Percentiles rank a stretch among this genome's conserved stretches.
Evolutionary conservation across 1,284 basidiomycete genomes (phyloP).

Genomic region (Cerioporus squamosus): DNA sequence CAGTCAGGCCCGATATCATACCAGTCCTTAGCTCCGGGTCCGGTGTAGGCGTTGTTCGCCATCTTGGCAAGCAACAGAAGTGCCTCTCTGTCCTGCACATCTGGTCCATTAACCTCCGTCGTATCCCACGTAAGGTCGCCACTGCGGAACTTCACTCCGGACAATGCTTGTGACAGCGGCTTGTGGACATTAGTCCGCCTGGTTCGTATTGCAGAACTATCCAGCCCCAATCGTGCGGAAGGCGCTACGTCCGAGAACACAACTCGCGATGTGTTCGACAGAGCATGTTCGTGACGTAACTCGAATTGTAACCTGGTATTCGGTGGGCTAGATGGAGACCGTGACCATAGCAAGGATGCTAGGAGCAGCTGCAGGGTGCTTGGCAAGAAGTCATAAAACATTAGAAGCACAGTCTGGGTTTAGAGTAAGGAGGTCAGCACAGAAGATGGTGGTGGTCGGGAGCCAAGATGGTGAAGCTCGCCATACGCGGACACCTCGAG

Average conservation of each 20-base stretch:
- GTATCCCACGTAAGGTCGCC: constrained; percentile 59
- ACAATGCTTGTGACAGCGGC: constrained; percentile 53
- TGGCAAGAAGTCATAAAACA: constrained; percentile 28
- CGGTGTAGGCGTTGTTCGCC: constrained; percentile 83
- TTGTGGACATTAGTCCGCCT: constrained; percentile 13
- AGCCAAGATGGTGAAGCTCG: not conserved
- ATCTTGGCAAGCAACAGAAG: constrained; percentile 90
- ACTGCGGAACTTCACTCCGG: constrained; percentile 47
- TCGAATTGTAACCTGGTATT: constrained; percentile 50
- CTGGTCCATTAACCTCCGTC: constrained; percentile 60
- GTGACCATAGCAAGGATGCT: constrained; percentile 18
- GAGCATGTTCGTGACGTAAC: constrained; percentile 67
- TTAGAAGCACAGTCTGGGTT: not conserved
- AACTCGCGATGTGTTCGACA: constrained; percentile 28
- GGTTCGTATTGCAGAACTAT: constrained; percentile 6
- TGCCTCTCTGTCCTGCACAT: constrained; percentile 81
- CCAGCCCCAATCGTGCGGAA: not conserved
- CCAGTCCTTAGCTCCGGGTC: constrained; percentile 67
- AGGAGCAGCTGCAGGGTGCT: constrained; percentile 22
- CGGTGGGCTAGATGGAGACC: constrained; percentile 12
- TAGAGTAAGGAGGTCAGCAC: no score
- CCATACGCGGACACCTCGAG: no score
- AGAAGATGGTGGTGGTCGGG: not conserved
- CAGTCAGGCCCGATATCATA: constrained; percentile 73
- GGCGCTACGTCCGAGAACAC: constrained; percentile 28